Conservation (phyloP, 2,329 filamentous ascomycete genomes). For the Fusarium sp. region DNA sequence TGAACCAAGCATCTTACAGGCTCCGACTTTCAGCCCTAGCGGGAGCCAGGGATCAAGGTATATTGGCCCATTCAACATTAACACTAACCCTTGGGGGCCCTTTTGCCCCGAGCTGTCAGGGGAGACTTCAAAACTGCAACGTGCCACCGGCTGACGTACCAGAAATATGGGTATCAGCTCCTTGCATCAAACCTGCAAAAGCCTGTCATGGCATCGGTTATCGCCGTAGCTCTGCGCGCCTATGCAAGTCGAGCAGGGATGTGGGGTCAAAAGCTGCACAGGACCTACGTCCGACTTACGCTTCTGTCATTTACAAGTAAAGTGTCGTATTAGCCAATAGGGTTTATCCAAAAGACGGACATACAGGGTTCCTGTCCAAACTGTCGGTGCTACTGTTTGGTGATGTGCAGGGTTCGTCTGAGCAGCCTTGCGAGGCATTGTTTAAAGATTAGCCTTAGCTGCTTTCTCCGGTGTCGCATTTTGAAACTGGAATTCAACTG, state of each 20-base stretch:
- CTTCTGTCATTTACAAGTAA: constrained; percentile 17
- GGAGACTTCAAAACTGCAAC: constrained; percentile 3
- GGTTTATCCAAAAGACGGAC: constrained; percentile 28
- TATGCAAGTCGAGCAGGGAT: constrained; percentile 16
- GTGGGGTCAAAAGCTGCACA: not conserved
- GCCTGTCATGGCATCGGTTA: constrained; percentile 26
- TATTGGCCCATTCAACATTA: not conserved
- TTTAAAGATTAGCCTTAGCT: constrained; percentile 5
- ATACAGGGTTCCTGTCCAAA: constrained; percentile 16
- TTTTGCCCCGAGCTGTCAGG: not conserved
- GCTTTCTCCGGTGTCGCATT: not conserved
- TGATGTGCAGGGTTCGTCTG: constrained; percentile 1
- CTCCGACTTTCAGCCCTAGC: constrained; percentile 36
- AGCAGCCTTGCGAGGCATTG: constrained; percentile 20
- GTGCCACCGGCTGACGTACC: constrained; percentile 7
- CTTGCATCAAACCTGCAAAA: too few species aligned
- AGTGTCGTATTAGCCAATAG: constrained; percentile 19
- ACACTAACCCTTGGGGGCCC: not conserved
- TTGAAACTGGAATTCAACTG: not conserved
- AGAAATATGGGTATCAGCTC: not conserved
- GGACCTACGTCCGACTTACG: constrained; percentile 9
- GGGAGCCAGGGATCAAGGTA: constrained; percentile 10
- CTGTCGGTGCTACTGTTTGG: constrained; percentile 33
- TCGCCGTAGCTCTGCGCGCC: constrained; percentile 29
- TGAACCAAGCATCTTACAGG: constrained; percentile 30